These are phyloP conservation scores for Leavenworthia alabamica DNA, from an alignment of 345 rosid species.

Conservation along the genomic window DNA sequence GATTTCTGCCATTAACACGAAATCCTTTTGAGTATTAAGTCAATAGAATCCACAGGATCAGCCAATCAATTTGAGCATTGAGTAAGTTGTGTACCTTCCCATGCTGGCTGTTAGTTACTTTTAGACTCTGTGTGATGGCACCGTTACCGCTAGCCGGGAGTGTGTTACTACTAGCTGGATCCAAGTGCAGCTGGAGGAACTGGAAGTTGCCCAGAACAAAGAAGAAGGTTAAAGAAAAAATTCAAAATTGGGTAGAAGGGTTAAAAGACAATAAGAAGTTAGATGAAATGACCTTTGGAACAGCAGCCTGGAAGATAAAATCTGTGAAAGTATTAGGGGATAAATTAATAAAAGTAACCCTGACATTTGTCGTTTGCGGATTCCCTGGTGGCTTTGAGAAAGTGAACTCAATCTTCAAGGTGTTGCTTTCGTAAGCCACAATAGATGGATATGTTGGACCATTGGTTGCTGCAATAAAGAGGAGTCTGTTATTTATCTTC, in stretches of 20 bases:
- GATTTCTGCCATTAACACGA: slow-evolving; percentile 62
- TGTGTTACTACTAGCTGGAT: slow-evolving; percentile 76
- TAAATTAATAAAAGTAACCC: slow-evolving; percentile 72
- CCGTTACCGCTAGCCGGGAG: slow-evolving; percentile 60
- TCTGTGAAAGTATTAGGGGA: slow-evolving; percentile 57
- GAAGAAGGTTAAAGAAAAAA: neutral
- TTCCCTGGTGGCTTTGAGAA: slow-evolving; percentile 75
- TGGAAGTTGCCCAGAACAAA: slow-evolving; percentile 31
- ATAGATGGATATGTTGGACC: slow-evolving; percentile 68
- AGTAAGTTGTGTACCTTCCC: slow-evolving; percentile 62
- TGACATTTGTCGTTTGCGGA: slow-evolving; percentile 56
- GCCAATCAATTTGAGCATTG: neutral
- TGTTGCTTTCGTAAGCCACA: slow-evolving; percentile 78
- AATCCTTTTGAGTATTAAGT: neutral
- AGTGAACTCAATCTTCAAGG: slow-evolving; percentile 67
- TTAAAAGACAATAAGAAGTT: neutral
- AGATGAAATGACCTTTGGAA: slow-evolving; percentile 70
- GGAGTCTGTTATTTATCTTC: neutral
- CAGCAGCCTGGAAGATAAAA: slow-evolving; percentile 95
- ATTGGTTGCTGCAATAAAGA: slow-evolving; percentile 51
- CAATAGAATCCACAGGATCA: neutral
- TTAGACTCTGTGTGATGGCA: slow-evolving; percentile 56
- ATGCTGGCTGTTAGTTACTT: slow-evolving; percentile 88
- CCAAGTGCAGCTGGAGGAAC: slow-evolving; percentile 95
- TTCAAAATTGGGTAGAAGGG: neutral